phyloP scores from a whole-genome alignment of 2,329 filamentous ascomycete genomes.

The Ophiocordyceps camponoti-saundersi region DNA sequence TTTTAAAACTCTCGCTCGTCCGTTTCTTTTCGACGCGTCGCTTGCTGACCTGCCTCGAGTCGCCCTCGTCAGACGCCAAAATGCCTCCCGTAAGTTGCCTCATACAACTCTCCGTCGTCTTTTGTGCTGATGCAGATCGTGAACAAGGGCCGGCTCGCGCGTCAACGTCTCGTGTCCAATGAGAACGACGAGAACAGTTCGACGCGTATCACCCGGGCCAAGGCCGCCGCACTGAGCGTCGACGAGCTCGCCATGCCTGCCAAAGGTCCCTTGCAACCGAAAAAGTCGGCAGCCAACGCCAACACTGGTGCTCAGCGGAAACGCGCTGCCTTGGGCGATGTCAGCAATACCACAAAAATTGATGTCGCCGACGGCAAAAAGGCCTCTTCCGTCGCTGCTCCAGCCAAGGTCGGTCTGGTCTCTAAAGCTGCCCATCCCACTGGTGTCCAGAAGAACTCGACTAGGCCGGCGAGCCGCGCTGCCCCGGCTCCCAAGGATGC shows the following conservation, averaged over 20 bases:
- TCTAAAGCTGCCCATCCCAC: slow-evolving; percentile 70
- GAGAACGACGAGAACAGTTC: slow-evolving; percentile 90
- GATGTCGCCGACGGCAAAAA: slow-evolving; percentile 64
- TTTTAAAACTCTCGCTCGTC: slow-evolving; percentile 4
- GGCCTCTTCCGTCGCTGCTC: slow-evolving; percentile 20
- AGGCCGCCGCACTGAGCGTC: slow-evolving; percentile 58
- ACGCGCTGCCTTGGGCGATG: slow-evolving; percentile 76
- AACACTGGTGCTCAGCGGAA: slow-evolving; percentile 41
- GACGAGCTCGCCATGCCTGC: slow-evolving; percentile 41
- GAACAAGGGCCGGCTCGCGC: slow-evolving; percentile 46
- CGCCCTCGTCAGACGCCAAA: slow-evolving; percentile 49
- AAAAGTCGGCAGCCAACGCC: slow-evolving; percentile 40
- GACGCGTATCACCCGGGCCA: slow-evolving; percentile 82
- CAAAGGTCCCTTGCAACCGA: slow-evolving; percentile 52
- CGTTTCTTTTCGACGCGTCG: background rate
- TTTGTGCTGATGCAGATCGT: slow-evolving; percentile 57
- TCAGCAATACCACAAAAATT: slow-evolving; percentile 84
- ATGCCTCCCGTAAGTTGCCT: slow-evolving; percentile 18
- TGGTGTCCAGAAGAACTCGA: slow-evolving; percentile 59
- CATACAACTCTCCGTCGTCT: slow-evolving; percentile 70
- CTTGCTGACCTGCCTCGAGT: slow-evolving; percentile 26
- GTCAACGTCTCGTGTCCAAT: slow-evolving; percentile 63
- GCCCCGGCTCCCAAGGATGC: slow-evolving; percentile 47
- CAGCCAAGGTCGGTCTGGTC: slow-evolving; percentile 47
- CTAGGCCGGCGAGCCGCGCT: slow-evolving; percentile 40